Base-by-base conservation (phyloP, 2,329 filamentous ascomycete genomes). In the Alternaria longipes region DNA sequence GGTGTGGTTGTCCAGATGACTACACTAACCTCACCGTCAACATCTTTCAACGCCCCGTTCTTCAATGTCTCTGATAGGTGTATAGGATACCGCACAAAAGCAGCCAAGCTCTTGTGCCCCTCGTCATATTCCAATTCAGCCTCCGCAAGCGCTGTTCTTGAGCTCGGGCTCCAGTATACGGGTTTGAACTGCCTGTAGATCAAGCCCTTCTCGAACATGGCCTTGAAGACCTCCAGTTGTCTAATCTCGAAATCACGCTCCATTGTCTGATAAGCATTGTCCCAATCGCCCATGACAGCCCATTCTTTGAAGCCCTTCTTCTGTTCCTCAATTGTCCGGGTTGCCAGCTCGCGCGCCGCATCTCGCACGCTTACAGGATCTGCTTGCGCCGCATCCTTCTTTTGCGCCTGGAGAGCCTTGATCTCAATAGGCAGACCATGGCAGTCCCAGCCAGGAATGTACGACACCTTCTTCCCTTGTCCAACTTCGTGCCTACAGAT, bases 1-100 rank as follows among this genome's bases (percentile, higher is more conserved):
- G 95, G 95, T 0, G 95, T 99, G 0, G 95, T 99, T 2, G 95
- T 99, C 95, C 95, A 99, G 53, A 98, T 92, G n/a, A 95, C 85
- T n/a, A 91, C 92, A 75, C 86, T 90, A 11, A 97, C 28, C 0
- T 68, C 60, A 1, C 64, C 65, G 4, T 55, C 12, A 0, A 76
- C 49, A 28, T 38, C 44, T 42, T 57, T 63, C 52, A 82, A 73
- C 22, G 81, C 60, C 6, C 69, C 78, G 8, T 80, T 71, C 47
- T 73, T 71, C 24, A 89, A 68, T 24, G 79, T 73, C 8, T 80
- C 73, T 0, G 84, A 81, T 12, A 79, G 70, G 1, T 78, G 77
- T 28, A 97, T 83, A 0, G 89, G 91, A 71, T 96, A 96, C 61
- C 87, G 89, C 45, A 99, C 86, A 62, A 90, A 94, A n/a, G 91